Evolutionary conservation across 2,329 filamentous ascomycete species (phyloP), one percentile per base, ranked within the genome.

Genomic region (Emergomyces pasteurianus): DNA sequence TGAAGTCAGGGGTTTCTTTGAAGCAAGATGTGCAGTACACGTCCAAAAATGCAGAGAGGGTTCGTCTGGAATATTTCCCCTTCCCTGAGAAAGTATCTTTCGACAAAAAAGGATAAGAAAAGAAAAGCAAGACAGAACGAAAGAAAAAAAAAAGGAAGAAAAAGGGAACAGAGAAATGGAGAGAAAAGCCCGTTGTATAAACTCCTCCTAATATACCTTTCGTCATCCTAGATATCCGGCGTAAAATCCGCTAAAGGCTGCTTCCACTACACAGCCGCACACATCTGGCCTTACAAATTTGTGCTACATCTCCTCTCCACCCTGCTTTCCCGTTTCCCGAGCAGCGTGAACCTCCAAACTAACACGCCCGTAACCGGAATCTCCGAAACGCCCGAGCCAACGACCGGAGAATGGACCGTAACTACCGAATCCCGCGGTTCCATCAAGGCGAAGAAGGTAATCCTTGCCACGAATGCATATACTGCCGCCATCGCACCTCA

Each of bases 401-500:
- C 58, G 1, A 42, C 65, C 36, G 64, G 67, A 10, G 69, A 69
- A 2, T 92, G 88, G 84, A 78, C 79, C 0, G 75, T 90, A 0
- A 77, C 84, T 54, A 95, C 90, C 0, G 40, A 71, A 0, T 73
- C 79, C 0, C 83, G 90, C 26, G 91, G 90, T n/a, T 77, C 74
- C 49, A 80, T 95, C 60, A 71, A 71, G 0, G 79, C 90, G 0
- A 75, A 77, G 14, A 80, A 82, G 40, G 83, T 95, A 23, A 79
- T 96, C 21, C 80, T 95, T 18, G 87, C 89, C 4, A 92, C 88
- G 0, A 96, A 96, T 69, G 92, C 79, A 3, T 95, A 95, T 72
- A 92, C 90, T 0, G 89, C 89, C 1, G 81, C 86, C 63, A 79
- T 96, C 3, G 75, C 92, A 1, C 89, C 89, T 0, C 70, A 77